phyloP scores from a whole-genome alignment of 768 basidiomycete species.

The Tulasnella sp. region DNA sequence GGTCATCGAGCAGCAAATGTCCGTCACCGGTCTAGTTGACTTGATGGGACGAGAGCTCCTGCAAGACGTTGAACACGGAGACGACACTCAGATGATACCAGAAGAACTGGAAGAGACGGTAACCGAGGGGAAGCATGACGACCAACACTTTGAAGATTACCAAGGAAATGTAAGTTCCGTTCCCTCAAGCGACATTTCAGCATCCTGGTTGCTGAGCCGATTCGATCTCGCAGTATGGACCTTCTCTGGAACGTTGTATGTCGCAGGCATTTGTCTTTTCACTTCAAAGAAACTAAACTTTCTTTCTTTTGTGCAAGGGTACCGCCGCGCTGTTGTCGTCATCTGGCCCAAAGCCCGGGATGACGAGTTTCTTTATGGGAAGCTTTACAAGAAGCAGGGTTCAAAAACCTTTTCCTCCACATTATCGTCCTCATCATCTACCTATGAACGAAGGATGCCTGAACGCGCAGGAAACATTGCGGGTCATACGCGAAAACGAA shows the following conservation, averaged over 20 bases:
- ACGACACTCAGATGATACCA: background rate
- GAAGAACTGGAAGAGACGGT: constrained; percentile 27
- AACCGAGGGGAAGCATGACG: constrained; percentile 37
- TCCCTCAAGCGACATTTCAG: too few species aligned
- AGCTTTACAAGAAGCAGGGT: too few species aligned
- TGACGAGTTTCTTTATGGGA: background rate
- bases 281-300: constrained; percentile 26
- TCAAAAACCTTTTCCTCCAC: constrained; percentile 22
- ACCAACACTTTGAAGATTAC: constrained; percentile 43
- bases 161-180: constrained; percentile 40
- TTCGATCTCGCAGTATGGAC: constrained; percentile 28
- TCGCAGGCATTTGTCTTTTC: constrained; percentile 14
- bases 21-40: constrained; percentile 34
- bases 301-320: constrained; percentile 29
- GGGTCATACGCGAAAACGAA: background rate
- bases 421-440: constrained; percentile 32
- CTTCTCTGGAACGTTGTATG: constrained; percentile 38
- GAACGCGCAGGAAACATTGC: background rate
- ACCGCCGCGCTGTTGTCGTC: constrained; percentile 38
- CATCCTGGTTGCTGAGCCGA: background rate
- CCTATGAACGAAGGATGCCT: background rate
- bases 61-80: background rate
- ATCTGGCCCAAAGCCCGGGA: constrained; percentile 28
- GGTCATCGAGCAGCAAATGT: constrained; percentile 29
- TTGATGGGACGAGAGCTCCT: constrained; percentile 35